Percentiles rank a stretch among this genome's conserved stretches.
phyloP scores from a whole-genome alignment of 1,139 yeast species.

The Diutina catenulata region DNA sequence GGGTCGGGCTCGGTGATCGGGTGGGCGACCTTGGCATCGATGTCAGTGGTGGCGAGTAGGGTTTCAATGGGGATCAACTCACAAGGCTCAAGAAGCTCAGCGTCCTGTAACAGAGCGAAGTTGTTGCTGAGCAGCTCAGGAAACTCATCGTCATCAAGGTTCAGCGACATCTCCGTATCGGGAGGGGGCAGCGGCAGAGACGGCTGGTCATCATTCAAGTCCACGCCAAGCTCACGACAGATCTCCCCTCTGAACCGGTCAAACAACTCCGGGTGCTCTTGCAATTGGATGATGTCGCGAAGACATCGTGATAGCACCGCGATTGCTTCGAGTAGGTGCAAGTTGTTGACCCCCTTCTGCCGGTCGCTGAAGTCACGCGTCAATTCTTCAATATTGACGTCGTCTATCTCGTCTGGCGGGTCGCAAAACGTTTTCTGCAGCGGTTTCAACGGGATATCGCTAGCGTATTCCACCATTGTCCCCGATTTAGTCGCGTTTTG shows the following conservation, averaged over 20 bases:
- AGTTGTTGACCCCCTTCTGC: constrained; percentile 21
- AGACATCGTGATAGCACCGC: constrained; percentile 20
- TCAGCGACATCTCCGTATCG: too few relatives aligned
- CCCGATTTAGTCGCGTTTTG: too few relatives aligned
- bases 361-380: constrained; percentile 21
- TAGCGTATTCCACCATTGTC: constrained; percentile 10
- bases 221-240: constrained; percentile 16
- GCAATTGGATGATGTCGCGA: constrained; percentile 23
- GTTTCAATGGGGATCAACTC: constrained; percentile 17
- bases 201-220: constrained; percentile 9
- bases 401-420: constrained; percentile 26
- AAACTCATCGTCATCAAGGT: neutral
- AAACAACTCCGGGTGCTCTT: constrained; percentile 16
- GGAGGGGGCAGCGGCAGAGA: too few relatives aligned
- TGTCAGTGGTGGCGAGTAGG: constrained; percentile 12
- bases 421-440: constrained; percentile 32
- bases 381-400: constrained; percentile 25
- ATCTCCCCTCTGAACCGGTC: constrained; percentile 17
- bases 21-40: constrained; percentile 9
- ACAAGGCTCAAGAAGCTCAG: neutral
- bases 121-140: constrained; percentile 10
- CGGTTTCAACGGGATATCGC: constrained; percentile 29
- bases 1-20: constrained; percentile 13
- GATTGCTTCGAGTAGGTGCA: constrained; percentile 28
- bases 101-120: constrained; percentile 7